phyloP scores from a whole-genome alignment of 805 yeast species.

The Dipodascopsis tothii region DNA sequence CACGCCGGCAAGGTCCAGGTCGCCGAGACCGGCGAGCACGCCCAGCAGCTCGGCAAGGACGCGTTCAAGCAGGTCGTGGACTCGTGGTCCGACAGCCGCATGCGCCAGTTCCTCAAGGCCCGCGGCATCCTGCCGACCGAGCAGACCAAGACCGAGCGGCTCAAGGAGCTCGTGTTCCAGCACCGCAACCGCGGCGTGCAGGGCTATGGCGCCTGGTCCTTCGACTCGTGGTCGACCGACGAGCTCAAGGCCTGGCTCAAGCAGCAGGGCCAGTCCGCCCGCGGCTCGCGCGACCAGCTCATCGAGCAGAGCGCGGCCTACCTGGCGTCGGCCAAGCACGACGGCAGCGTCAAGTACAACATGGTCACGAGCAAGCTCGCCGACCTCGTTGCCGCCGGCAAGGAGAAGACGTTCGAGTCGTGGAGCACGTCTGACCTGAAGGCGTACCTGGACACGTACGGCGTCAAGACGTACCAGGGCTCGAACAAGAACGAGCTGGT shows the following conservation, averaged over 20 bases:
- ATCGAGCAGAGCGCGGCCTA: conserved; percentile 40
- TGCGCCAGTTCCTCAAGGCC: conserved; percentile 31
- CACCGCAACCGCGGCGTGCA: conserved; percentile 36
- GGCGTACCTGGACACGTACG: conserved; percentile 47
- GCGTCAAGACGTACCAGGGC: conserved; percentile 25
- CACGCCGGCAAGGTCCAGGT: conserved; percentile 7
- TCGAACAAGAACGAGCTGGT: conserved; percentile 21
- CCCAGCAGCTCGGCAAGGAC: conserved; percentile 12
- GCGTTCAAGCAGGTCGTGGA: conserved; percentile 25
- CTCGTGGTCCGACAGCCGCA: conserved; percentile 32
- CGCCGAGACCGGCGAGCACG: conserved; percentile 21
- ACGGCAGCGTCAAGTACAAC: conserved; percentile 36
- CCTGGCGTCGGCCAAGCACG: conserved; percentile 40
- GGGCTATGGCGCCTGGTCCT: conserved; percentile 39
- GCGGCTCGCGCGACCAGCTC: conserved; percentile 42
- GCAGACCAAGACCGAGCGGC: conserved; percentile 32
- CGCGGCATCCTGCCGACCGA: conserved; percentile 32
- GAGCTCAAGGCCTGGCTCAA: conserved; percentile 46
- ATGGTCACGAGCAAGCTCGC: conserved; percentile 34
- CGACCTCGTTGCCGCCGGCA: conserved; percentile 33
- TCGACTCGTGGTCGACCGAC: conserved; percentile 46
- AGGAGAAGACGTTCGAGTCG: conserved; percentile 40
- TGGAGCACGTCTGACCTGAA: conserved; percentile 51
- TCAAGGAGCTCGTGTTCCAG: conserved; percentile 38
- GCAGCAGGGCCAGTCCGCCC: conserved; percentile 36